Conservation (phyloP, 148 eudicot species). For the Rhododendron ferrugineum region DNA sequence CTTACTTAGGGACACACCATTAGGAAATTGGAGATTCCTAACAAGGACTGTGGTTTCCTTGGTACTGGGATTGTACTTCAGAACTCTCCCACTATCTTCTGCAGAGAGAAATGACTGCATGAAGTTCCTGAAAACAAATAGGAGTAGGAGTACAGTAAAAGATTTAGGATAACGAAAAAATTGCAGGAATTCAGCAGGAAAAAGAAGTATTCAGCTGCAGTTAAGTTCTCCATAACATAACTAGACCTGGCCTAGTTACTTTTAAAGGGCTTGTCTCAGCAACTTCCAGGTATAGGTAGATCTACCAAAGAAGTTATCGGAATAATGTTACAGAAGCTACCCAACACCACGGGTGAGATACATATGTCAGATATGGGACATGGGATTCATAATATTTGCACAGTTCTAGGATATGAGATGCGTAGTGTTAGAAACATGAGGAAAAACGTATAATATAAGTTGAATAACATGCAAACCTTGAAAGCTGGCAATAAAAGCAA, state of each 20-base stretch:
- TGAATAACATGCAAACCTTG: neutral
- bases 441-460: neutral
- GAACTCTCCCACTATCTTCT: slow-evolving; percentile 68
- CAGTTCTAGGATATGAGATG: neutral
- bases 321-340: neutral
- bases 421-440: neutral
- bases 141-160: neutral
- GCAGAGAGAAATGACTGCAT: slow-evolving; percentile 76
- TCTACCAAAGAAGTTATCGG: neutral
- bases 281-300: neutral
- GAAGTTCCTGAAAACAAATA: slow-evolving; percentile 59
- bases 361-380: neutral
- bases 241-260: neutral
- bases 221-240: neutral
- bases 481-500: neutral
- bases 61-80: slow-evolving; percentile 70
- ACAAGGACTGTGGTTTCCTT: slow-evolving; percentile 65
- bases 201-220: neutral
- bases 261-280: neutral
- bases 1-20: slow-evolving; percentile 78
- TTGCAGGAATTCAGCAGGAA: neutral
- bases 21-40: slow-evolving; percentile 66
- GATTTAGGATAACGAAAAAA: neutral
- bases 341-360: neutral
- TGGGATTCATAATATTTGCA: neutral